Base-by-base conservation (phyloP, 2,329 filamentous ascomycete genomes). In the Tolypocladium tundrense region DNA sequence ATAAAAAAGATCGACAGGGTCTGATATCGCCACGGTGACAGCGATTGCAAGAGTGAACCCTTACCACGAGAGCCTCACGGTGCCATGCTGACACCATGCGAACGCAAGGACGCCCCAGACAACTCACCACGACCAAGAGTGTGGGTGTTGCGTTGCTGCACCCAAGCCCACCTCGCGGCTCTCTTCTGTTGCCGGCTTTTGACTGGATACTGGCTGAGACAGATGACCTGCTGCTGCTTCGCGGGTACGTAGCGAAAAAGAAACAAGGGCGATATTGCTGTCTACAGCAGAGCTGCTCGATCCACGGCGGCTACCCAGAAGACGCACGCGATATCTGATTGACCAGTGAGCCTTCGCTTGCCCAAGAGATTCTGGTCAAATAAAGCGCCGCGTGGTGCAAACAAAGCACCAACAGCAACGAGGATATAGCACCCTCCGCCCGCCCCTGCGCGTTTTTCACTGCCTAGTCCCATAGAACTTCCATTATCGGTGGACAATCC, bases 61-160 rank as follows among this genome's bases (percentile, higher is more conserved):
- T 19, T 14, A 16, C 19, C 10, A 27, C 2, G 31, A 5, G 40
- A 39, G n/a, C 10, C 31, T n/a, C 10, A 16, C 31, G 8, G 33
- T 27, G 41, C 27, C 54, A 37, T 4, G 14, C 21, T 3, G 3
- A 24, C 54, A 48, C 10, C 9, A 48, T 13, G 21, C 35, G n/a
- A 21, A 45, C 35, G 21, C 53, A 35, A 48, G n/a, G 19, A n/a
- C 40, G 24, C 16, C 19, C 10, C 41, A 21, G 16, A 21, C 11
- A 39, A 48, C 7, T 9, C 1, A n/a, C 27, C 16, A 62, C 55
- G 62, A 59, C 58, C 60, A 57, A 24, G 40, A n/a, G 37, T 31
- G 14, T 5, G 48, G 24, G 21, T 53, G 31, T 39, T 21, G 13
- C 43, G n/a, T 41, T 57, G 43, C 35, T 56, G 57, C 37, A 37